A percentile compares a stretch with the other conserved stretches of the same genome.
Conservation (phyloP, 1,284 basidiomycete genomes). For the Austropuccinia psidii region DNA sequence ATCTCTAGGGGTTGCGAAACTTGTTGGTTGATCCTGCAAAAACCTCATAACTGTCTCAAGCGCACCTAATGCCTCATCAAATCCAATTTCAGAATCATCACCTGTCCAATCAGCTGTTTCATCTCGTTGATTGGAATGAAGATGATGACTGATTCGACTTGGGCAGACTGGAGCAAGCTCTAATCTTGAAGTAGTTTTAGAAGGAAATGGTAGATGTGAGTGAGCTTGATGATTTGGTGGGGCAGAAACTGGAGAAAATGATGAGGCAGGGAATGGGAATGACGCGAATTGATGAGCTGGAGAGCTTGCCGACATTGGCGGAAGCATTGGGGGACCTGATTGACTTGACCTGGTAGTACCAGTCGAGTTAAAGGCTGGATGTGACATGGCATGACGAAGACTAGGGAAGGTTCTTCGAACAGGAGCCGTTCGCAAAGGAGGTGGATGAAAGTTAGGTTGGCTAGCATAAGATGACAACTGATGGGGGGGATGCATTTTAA, state of each 20-base stretch:
- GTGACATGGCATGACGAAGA: constrained; percentile 27
- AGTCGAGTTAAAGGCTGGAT: constrained; percentile 21
- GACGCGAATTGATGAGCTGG: constrained; percentile 5
- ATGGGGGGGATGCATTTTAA: background rate
- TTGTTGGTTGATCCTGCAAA: constrained; percentile 34
- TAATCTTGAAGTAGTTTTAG: background rate
- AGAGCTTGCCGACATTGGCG: background rate
- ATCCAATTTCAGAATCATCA: constrained; percentile 5
- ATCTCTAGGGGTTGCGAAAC: constrained; percentile 30
- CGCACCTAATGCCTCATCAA: constrained; percentile 23
- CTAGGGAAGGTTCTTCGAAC: constrained; percentile 14
- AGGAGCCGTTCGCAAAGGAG: constrained; percentile 4
- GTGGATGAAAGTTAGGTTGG: constrained; percentile 15
- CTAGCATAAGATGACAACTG: background rate
- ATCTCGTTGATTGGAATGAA: background rate
- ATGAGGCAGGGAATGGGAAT: background rate
- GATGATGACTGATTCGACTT: background rate
- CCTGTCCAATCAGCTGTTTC: background rate
- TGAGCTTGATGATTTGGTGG: background rate
- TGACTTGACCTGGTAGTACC: background rate
- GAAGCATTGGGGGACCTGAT: background rate
- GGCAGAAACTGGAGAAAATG: constrained; percentile 23
- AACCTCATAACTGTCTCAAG: constrained; percentile 32
- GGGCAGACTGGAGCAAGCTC: constrained; percentile 32
- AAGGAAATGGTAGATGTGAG: background rate